phyloP scores from a whole-genome alignment of 2,329 filamentous ascomycete species.

The Epichloe bromicola region DNA sequence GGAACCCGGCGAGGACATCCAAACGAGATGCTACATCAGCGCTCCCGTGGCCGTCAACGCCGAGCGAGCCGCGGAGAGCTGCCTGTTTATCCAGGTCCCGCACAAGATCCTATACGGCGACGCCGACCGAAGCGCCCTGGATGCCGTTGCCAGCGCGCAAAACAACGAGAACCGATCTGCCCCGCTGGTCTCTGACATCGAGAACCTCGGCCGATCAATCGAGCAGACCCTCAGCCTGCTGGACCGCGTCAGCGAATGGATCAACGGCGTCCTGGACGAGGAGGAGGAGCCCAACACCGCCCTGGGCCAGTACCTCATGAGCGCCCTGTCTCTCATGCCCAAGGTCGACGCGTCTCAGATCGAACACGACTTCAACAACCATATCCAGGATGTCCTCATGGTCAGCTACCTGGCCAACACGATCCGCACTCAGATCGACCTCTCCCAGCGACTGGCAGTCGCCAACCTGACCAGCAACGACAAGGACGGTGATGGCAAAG shows the following conservation, averaged over 20 bases:
- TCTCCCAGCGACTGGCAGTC: conserved; percentile 89
- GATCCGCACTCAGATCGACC: conserved; percentile 96
- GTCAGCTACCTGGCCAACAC: conserved; percentile 98
- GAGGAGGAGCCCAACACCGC: conserved; percentile 80
- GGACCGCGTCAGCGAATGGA: conserved; percentile 82
- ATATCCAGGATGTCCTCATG: conserved; percentile 97
- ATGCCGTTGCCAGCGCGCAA: conserved; percentile 72
- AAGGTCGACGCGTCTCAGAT: conserved; percentile 88
- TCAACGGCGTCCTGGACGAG: conserved; percentile 88
- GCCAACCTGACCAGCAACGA: conserved; percentile 45
- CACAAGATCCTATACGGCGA: conserved; percentile 88
- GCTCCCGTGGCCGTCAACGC: conserved; percentile 89
- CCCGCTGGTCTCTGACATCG: conserved; percentile 73
- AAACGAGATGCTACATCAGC: conserved; percentile 88
- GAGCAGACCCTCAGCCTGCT: conserved; percentile 82
- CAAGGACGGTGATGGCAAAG: conserved; percentile 36
- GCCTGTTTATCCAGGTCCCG: conserved; percentile 93
- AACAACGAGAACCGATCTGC: conserved; percentile 63
- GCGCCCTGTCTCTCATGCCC: conserved; percentile 80
- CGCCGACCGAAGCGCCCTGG: conserved; percentile 51
- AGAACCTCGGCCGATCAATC: conserved; percentile 72
- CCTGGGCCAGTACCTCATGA: conserved; percentile 89
- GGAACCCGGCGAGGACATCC: conserved; percentile 74
- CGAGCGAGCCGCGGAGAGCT: conserved; percentile 90
- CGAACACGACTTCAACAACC: conserved; percentile 98